Percentiles rank a stretch among this genome's conserved stretches.
phyloP scores from a whole-genome alignment of 306 rosid species.

The Vicia villosa region DNA sequence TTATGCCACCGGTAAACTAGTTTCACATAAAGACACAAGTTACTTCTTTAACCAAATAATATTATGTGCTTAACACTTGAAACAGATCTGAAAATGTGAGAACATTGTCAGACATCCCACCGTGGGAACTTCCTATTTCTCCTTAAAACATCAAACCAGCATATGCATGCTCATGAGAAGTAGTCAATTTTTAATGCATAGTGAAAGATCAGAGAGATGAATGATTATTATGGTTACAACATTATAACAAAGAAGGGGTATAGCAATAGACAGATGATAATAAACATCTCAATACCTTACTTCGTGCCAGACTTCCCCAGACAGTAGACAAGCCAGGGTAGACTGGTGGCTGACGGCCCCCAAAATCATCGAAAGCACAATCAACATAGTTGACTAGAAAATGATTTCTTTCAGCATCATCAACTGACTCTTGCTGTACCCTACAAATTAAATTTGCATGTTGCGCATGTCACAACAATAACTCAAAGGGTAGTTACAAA shows the following conservation, averaged over 20 bases:
- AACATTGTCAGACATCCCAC: conserved; percentile 13
- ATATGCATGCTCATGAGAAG: conserved; percentile 13
- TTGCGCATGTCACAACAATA: conserved; percentile 19
- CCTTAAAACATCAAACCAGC: conserved; percentile 23
- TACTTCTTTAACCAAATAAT: conserved; percentile 21
- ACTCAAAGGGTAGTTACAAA: conserved; percentile 19
- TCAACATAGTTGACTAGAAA: conserved; percentile 95
- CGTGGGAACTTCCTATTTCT: conserved; percentile 7
- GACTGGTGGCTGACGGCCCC: conserved; percentile 98
- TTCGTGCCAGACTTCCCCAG: conserved; percentile 99
- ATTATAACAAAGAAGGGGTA: conserved; percentile 9
- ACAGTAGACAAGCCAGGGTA: conserved; percentile 98
- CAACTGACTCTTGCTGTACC: conserved; percentile 99
- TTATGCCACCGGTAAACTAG: conserved; percentile 8
- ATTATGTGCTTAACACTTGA: not conserved
- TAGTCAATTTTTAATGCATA: not conserved
- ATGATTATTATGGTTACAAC: conserved; percentile 10
- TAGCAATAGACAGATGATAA: conserved; percentile 30
- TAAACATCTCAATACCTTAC: conserved; percentile 63
- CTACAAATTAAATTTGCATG: conserved; percentile 48
- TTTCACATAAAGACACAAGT: not conserved
- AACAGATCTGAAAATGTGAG: conserved; percentile 12
- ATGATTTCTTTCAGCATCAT: conserved; percentile 95
- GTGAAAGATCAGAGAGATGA: conserved; percentile 6
- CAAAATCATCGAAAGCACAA: conserved; percentile 97